Percentiles rank a stretch among this genome's conserved stretches.
Evolutionary conservation across 2,329 filamentous ascomycete species (phyloP).

Genomic region (Huntiella moniliformis): DNA sequence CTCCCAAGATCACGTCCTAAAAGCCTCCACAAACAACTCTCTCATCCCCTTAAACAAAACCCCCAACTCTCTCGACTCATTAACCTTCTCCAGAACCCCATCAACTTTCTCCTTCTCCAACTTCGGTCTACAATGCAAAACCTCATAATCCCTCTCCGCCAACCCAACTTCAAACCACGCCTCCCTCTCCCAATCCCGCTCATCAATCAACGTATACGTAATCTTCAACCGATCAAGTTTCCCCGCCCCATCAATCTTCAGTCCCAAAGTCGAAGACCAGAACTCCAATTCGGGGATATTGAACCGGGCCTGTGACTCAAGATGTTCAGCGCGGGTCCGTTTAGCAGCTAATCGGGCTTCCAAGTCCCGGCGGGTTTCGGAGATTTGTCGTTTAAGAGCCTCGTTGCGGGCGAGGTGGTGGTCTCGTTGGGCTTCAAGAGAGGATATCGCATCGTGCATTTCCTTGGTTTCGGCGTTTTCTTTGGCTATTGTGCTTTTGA

Average conservation of each 20-base stretch:
- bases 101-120: slow-evolving; percentile 63
- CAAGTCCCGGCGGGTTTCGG: slow-evolving; percentile 50
- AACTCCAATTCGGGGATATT: slow-evolving; percentile 90
- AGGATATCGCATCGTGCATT: slow-evolving; percentile 45
- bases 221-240: slow-evolving; percentile 76
- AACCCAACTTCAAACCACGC: slow-evolving; percentile 87
- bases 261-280: slow-evolving; percentile 79
- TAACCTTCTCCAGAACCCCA: slow-evolving; percentile 56
- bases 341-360: slow-evolving; percentile 52
- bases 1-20: slow-evolving; percentile 23
- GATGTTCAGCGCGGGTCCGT: slow-evolving; percentile 49
- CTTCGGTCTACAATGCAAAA: slow-evolving; percentile 64
- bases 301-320: slow-evolving; percentile 69
- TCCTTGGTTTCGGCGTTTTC: slow-evolving; percentile 61
- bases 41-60: slow-evolving; percentile 66
- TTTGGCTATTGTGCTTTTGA: slow-evolving; percentile 56
- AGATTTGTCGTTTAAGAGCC: slow-evolving; percentile 40
- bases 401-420: slow-evolving; percentile 38
- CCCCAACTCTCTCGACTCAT: slow-evolving; percentile 58
- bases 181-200: slow-evolving; percentile 73
- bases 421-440: slow-evolving; percentile 41
- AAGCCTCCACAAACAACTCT: slow-evolving; percentile 52
- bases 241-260: slow-evolving; percentile 78
- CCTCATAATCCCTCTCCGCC: slow-evolving; percentile 63
- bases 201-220: slow-evolving; percentile 70